Conservation (phyloP, 495 filamentous ascomycete species). For the Aspergillus coremiiformis region DNA sequence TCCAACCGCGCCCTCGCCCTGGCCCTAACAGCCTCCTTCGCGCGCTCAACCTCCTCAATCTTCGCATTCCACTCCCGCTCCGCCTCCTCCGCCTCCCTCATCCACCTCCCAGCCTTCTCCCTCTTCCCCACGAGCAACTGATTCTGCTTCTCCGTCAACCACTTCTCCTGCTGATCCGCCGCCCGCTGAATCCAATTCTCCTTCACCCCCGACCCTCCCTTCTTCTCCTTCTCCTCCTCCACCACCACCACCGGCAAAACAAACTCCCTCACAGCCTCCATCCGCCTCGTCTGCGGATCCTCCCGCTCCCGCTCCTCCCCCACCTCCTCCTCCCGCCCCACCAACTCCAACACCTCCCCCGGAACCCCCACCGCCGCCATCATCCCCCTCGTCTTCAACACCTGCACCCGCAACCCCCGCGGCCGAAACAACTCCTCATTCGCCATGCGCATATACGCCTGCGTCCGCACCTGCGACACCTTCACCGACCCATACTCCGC, state of each 20-base stretch:
- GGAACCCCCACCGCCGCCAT: constrained; percentile 10
- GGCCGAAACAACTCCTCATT: constrained; percentile 19
- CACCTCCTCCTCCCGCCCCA: background rate
- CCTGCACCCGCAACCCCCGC: constrained; percentile 14
- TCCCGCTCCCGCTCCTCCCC: background rate
- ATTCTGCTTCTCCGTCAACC: constrained; percentile 7
- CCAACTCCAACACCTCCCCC: constrained; percentile 5
- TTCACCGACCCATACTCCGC: constrained; percentile 13
- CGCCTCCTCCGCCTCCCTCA: constrained; percentile 1
- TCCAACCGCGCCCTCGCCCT: constrained; percentile 2
- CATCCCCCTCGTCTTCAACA: constrained; percentile 20
- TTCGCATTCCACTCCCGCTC: constrained; percentile 1
- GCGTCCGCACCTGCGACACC: constrained; percentile 15
- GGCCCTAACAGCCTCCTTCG: background rate
- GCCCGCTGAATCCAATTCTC: constrained; percentile 18
- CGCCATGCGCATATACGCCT: constrained; percentile 14
- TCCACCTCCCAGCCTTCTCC: constrained; percentile 1
- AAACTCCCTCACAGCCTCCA: constrained; percentile 13
- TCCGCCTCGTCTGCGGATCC: constrained; percentile 11
- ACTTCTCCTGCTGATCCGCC: constrained; percentile 9
- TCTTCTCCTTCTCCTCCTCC: constrained; percentile 9
- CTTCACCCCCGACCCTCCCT: background rate
- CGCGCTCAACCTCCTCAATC: constrained; percentile 3
- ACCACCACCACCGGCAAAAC: constrained; percentile 10
- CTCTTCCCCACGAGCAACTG: background rate